Evolutionary conservation across 2,329 filamentous ascomycete genomes (phyloP).

Genomic region (Sporothrix variecibatus): DNA sequence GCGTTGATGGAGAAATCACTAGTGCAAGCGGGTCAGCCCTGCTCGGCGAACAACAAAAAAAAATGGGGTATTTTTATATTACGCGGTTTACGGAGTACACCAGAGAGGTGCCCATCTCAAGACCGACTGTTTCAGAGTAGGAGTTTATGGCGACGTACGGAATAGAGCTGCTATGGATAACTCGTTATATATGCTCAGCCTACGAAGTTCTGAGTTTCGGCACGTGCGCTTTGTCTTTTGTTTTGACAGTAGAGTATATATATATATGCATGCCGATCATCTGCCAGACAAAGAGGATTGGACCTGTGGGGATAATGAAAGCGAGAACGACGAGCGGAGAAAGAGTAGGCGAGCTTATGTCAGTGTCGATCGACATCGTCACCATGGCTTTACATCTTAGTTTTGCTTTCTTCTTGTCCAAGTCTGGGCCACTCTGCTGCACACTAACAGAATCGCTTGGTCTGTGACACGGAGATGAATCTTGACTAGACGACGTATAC

Average conservation of each 20-base stretch:
- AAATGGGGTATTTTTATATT: background rate
- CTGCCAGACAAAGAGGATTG: background rate
- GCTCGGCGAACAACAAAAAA: background rate
- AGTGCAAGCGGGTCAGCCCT: background rate
- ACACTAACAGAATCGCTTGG: background rate
- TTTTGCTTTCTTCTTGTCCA: background rate
- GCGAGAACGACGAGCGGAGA: no score
- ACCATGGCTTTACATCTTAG: background rate
- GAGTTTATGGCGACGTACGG: no score
- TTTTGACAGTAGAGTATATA: no score
- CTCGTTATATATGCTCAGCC: no score
- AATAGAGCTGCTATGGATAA: no score
- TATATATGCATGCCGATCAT: no score
- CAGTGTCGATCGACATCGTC: background rate
- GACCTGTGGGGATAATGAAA: no score
- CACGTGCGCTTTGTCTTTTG: no score
- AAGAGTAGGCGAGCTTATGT: no score
- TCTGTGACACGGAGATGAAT: no score
- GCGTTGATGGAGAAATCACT: no score
- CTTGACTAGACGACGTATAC: background rate
- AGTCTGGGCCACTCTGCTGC: background rate
- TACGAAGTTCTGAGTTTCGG: no score
- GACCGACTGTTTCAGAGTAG: background rate
- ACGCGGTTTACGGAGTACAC: background rate
- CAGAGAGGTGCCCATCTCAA: background rate